phyloP scores from a whole-genome alignment of 495 filamentous ascomycete genomes.

The Xylaria acuta region DNA sequence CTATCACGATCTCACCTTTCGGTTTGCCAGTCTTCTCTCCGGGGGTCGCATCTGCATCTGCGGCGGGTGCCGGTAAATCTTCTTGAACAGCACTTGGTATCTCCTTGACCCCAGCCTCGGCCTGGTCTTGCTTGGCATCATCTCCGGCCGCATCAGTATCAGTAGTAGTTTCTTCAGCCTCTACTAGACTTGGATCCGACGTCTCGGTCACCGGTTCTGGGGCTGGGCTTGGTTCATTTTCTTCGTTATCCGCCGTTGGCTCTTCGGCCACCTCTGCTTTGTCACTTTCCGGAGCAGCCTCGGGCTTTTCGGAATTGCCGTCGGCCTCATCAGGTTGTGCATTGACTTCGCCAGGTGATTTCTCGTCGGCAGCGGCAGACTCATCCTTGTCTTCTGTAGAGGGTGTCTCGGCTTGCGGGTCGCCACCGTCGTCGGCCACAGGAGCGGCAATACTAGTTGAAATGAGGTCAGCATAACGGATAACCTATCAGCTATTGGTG shows the following conservation, averaged over 20 bases:
- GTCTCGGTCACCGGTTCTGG: not conserved
- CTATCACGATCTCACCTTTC: slow-evolving; percentile 12
- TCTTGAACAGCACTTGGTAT: not conserved
- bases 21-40: not conserved
- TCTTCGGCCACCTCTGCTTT: slow-evolving; percentile 20
- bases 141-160: slow-evolving; percentile 3
- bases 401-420: not conserved
- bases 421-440: not conserved
- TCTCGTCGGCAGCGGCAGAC: not conserved
- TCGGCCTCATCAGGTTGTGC: slow-evolving; percentile 1
- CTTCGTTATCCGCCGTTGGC: not conserved
- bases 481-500: not conserved
- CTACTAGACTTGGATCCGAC: not conserved
- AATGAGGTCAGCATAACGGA: not conserved
- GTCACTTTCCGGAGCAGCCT: not conserved
- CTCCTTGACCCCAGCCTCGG: not conserved
- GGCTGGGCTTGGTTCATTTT: slow-evolving; percentile 13
- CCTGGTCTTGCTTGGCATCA: slow-evolving; percentile 8
- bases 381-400: slow-evolving; percentile 7
- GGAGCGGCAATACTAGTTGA: slow-evolving; percentile 14
- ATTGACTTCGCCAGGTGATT: not conserved
- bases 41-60: not conserved
- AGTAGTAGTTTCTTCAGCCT: not conserved
- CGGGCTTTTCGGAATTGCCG: not conserved
- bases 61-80: not conserved